Percentiles rank a stretch among this genome's conserved stretches.
Evolutionary conservation across 2,329 filamentous ascomycete species (phyloP).

Genomic region (Penicillium janthinellum): DNA sequence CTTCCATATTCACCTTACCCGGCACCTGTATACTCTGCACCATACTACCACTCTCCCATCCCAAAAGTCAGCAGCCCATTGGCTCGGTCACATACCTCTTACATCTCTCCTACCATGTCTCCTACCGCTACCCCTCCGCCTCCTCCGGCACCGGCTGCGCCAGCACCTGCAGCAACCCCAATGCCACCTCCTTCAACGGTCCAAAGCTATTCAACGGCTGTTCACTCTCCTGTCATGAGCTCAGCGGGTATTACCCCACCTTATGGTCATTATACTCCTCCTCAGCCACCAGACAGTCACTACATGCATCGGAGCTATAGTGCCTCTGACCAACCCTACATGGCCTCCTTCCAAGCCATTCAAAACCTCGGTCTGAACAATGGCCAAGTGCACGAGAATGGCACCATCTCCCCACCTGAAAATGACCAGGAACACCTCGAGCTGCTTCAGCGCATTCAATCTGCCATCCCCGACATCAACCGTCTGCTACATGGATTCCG

Average conservation of each 20-base stretch:
- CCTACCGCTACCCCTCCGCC: conserved; percentile 34
- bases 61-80: conserved; percentile 41
- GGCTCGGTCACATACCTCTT: conserved; percentile 35
- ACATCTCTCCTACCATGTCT: conserved; percentile 41
- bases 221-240: conserved; percentile 41
- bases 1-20: conserved; percentile 25
- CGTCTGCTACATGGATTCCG: conserved; percentile 51
- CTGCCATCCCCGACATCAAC: conserved; percentile 51
- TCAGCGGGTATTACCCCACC: conserved; percentile 36
- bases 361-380: conserved; percentile 31
- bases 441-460: conserved; percentile 48
- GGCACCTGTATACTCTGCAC: conserved; percentile 10
- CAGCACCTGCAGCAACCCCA: conserved; percentile 8
- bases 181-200: conserved; percentile 29
- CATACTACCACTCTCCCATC: conserved; percentile 28
- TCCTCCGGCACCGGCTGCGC: conserved; percentile 2
- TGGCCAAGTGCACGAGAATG: conserved; percentile 32
- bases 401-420: conserved; percentile 33
- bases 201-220: conserved; percentile 33
- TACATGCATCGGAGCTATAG: conserved; percentile 34
- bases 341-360: conserved; percentile 35
- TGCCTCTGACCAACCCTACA: conserved; percentile 31
- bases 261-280: conserved; percentile 38
- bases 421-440: conserved; percentile 40
- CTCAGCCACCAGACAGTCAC: conserved; percentile 32